Evolutionary conservation across 306 rosid species (phyloP).

Genomic region (Potentilla sterilis): DNA sequence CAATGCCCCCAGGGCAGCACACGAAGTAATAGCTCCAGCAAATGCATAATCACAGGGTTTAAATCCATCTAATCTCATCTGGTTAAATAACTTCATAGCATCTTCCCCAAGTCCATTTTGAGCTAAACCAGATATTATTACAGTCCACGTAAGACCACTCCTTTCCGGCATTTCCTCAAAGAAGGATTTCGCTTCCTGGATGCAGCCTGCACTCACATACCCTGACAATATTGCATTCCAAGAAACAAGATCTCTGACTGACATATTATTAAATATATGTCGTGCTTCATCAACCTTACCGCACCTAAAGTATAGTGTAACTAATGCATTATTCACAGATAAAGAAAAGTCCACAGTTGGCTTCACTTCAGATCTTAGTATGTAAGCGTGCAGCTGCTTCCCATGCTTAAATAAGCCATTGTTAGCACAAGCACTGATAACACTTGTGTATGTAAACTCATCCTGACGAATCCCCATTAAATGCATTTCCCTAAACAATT

Average conservation of each 20-base stretch:
- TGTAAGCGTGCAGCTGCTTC: slow-evolving; percentile 25
- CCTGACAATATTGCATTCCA: slow-evolving; percentile 30
- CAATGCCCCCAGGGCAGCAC: slow-evolving; percentile 32
- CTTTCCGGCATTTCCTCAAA: slow-evolving; percentile 24
- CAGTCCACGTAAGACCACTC: slow-evolving; percentile 25
- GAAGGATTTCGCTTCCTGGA: slow-evolving; percentile 21
- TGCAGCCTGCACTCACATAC: slow-evolving; percentile 15
- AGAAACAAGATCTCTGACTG: slow-evolving; percentile 20
- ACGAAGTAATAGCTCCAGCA: slow-evolving; percentile 27
- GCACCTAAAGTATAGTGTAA: slow-evolving; percentile 22
- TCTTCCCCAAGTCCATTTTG: slow-evolving; percentile 30
- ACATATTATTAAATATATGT: slow-evolving; percentile 17
- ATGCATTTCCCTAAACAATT: slow-evolving; percentile 18
- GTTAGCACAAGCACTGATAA: slow-evolving; percentile 24
- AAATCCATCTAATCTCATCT: slow-evolving; percentile 27
- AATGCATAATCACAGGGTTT: slow-evolving; percentile 30
- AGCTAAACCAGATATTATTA: slow-evolving; percentile 20
- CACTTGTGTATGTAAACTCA: slow-evolving; percentile 26
- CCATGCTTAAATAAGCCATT: slow-evolving; percentile 22
- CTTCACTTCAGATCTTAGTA: slow-evolving; percentile 21
- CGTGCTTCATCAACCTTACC: slow-evolving; percentile 22
- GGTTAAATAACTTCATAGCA: slow-evolving; percentile 30
- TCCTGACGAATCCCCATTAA: slow-evolving; percentile 20
- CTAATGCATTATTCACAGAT: slow-evolving; percentile 25
- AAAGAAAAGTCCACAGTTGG: slow-evolving; percentile 26